These are phyloP conservation scores for Venustampulla echinocandica DNA, from an alignment of 495 filamentous ascomycete species.

Conservation along the genomic window DNA sequence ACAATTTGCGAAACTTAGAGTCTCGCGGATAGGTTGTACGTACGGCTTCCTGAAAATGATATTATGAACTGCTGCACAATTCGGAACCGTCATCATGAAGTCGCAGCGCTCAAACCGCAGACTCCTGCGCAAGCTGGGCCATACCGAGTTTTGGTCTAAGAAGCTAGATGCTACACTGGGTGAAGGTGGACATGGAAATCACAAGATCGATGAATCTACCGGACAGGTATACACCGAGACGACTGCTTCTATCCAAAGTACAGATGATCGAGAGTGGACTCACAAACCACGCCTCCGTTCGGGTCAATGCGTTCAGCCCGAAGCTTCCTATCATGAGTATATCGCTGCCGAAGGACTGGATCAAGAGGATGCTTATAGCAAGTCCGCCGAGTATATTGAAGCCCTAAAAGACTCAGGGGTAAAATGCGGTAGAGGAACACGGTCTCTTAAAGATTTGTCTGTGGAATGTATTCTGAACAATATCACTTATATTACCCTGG, in stretches of 20 bases:
- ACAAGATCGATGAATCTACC: conserved; percentile 14
- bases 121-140: background rate
- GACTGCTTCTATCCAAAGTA: conserved; percentile 4
- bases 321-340: no score
- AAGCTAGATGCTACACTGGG: background rate
- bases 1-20: no score
- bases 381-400: background rate
- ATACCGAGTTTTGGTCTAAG: background rate
- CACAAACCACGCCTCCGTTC: background rate
- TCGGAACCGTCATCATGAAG: conserved; percentile 1
- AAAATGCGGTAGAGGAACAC: conserved; percentile 1
- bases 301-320: no score
- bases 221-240: conserved; percentile 17
- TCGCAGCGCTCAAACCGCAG: conserved; percentile 3
- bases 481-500: conserved; percentile 5
- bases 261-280: conserved; percentile 15
- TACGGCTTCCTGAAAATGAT: background rate
- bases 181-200: no score
- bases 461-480: conserved; percentile 10
- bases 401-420: background rate
- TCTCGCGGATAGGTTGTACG: no score
- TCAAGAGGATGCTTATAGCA: background rate
- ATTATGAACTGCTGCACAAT: no score
- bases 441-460: conserved; percentile 13
- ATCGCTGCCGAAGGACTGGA: background rate